Evolutionary conservation across 306 rosid species (phyloP).

Genomic region (Cucurbita maxima): DNA sequence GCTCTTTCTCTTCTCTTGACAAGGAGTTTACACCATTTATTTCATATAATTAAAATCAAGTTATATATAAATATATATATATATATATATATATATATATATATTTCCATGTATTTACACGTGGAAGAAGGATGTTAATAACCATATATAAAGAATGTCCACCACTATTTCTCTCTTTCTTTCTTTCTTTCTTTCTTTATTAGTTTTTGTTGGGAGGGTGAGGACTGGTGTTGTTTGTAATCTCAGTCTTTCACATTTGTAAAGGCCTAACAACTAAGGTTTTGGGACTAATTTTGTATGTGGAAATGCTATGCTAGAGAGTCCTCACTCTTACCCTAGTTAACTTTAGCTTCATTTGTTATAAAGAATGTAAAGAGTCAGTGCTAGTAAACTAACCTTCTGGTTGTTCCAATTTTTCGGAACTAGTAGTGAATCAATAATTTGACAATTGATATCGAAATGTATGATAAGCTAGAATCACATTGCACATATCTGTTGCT

Average conservation of each 20-base stretch:
- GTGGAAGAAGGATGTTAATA: background rate
- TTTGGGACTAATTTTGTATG: background rate
- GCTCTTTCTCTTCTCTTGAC: slow-evolving; percentile 3
- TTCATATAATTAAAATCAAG: background rate
- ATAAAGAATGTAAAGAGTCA: background rate
- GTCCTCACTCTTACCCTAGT: background rate
- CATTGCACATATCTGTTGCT: background rate
- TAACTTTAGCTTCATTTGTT: background rate
- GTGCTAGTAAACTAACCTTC: background rate
- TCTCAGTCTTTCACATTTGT: background rate
- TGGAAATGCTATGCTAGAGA: background rate
- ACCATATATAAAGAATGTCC: background rate
- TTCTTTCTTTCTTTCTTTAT: background rate
- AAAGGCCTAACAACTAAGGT: background rate
- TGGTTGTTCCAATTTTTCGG: background rate
- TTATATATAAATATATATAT: no score
- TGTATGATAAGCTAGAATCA: background rate
- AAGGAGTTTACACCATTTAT: background rate
- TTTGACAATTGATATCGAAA: background rate
- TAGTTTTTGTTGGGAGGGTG: background rate
- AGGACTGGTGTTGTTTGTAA: background rate
- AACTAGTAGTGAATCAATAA: background rate
- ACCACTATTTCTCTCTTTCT: background rate
- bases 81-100: background rate
- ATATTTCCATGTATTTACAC: background rate